phyloP scores from a whole-genome alignment of 768 basidiomycete genomes.

The Tylopilus sp. region DNA sequence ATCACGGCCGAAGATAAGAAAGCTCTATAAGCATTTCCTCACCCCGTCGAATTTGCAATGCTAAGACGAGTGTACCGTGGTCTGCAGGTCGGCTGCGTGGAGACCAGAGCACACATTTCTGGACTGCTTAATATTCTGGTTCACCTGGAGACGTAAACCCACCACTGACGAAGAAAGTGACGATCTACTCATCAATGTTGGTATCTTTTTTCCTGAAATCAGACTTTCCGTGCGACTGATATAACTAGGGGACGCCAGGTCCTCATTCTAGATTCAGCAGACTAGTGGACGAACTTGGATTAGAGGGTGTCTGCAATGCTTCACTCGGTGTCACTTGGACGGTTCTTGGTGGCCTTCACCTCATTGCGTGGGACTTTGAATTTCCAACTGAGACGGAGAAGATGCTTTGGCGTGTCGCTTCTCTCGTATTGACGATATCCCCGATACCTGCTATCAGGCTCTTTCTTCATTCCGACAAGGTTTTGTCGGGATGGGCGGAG shows the following conservation, averaged over 20 bases:
- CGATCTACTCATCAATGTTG: no score
- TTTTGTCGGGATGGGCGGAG: no score
- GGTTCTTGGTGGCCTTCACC: background rate
- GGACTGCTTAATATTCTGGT: background rate
- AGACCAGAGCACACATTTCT: background rate
- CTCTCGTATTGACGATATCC: background rate
- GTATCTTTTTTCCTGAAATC: no score
- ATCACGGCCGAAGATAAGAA: background rate
- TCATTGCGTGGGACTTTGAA: background rate
- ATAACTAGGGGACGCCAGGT: no score
- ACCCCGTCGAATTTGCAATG: background rate
- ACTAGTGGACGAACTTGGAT: background rate
- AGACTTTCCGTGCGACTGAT: no score
- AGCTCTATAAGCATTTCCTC: background rate
- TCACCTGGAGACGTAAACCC: no score
- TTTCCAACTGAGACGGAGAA: background rate
- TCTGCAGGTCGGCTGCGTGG: background rate
- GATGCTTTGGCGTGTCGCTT: background rate
- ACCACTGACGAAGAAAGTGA: no score
- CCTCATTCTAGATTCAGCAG: background rate
- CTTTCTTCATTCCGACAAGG: no score
- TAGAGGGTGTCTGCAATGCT: no score
- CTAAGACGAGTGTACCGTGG: background rate
- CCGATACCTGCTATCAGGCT: no score
- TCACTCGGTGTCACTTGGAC: background rate